phyloP scores from a whole-genome alignment of 371 early-diverging fungal genomes.

The Mortierella sp. region DNA sequence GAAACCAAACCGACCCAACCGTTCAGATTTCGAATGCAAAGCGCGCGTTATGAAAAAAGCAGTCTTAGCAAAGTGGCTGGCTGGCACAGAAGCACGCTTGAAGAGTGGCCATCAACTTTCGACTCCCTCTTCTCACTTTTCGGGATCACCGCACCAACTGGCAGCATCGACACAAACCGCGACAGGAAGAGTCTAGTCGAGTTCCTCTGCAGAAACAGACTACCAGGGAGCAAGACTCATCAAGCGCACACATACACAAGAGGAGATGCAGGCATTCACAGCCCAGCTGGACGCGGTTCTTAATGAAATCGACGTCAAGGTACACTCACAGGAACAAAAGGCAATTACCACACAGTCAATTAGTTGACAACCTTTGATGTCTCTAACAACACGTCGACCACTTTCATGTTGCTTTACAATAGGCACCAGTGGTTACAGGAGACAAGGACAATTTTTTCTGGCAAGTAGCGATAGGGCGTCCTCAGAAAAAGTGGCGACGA shows the following conservation, averaged over 20 bases:
- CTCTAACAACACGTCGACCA: not conserved
- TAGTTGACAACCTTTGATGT: not conserved
- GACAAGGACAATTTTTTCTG: constrained; percentile 42
- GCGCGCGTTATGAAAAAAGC: not conserved
- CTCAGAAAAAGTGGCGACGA: not conserved
- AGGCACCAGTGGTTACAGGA: constrained; percentile 21
- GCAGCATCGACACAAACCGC: not conserved
- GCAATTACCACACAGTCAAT: not conserved
- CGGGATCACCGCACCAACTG: not conserved
- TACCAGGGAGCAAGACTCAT: not conserved
- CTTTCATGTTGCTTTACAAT: not conserved
- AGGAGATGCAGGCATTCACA: constrained; percentile 49
- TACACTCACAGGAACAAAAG: not conserved
- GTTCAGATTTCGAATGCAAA: not conserved
- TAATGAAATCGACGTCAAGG: constrained; percentile 43
- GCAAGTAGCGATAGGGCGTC: constrained; percentile 10
- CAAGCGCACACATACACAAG: not conserved
- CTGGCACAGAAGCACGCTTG: not conserved
- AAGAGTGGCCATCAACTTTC: not conserved
- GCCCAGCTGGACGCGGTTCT: constrained; percentile 43
- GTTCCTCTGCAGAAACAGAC: not conserved
- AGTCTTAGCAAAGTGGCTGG: not conserved
- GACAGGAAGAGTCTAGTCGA: constrained; percentile 1
- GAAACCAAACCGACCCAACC: too few relatives aligned
- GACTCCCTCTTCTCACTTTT: not conserved